These are phyloP conservation scores for Yarrowia divulgata DNA, from an alignment of 805 yeast genomes.

Conservation along the genomic window DNA sequence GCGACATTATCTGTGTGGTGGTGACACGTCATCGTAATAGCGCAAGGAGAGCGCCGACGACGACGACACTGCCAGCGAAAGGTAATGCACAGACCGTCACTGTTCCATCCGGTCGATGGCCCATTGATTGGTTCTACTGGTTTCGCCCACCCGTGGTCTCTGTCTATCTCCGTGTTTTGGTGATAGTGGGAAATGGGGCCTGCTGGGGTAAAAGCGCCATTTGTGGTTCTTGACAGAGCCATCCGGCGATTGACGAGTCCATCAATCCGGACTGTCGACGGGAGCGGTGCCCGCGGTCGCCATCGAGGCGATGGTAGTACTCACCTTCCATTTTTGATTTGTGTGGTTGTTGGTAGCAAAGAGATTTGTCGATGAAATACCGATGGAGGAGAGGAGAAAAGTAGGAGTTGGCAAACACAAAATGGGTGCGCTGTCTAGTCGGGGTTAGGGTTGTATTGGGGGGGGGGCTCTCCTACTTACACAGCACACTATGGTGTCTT, in stretches of 20 bases:
- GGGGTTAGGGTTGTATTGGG: conserved; percentile 32
- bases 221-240: neutral
- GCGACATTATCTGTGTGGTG: conserved; percentile 34
- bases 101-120: neutral
- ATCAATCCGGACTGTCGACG: conserved; percentile 19
- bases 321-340: conserved; percentile 43
- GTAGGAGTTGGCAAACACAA: conserved; percentile 41
- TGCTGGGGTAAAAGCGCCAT: conserved; percentile 17
- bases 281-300: neutral
- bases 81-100: no score
- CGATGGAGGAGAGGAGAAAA: conserved; percentile 40
- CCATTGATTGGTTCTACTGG: neutral
- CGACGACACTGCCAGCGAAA: no score
- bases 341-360: conserved; percentile 38
- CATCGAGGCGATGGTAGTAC: conserved; percentile 26
- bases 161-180: neutral
- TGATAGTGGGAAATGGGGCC: neutral
- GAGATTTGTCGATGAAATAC: conserved; percentile 40
- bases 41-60: neutral
- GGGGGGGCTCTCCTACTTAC: neutral
- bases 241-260: neutral
- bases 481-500: neutral
- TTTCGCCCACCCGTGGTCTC: no score
- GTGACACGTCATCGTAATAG: conserved; percentile 25
- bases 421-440: conserved; percentile 35